Conservation (phyloP, 495 filamentous ascomycete species). For the Penicillium parvum region DNA sequence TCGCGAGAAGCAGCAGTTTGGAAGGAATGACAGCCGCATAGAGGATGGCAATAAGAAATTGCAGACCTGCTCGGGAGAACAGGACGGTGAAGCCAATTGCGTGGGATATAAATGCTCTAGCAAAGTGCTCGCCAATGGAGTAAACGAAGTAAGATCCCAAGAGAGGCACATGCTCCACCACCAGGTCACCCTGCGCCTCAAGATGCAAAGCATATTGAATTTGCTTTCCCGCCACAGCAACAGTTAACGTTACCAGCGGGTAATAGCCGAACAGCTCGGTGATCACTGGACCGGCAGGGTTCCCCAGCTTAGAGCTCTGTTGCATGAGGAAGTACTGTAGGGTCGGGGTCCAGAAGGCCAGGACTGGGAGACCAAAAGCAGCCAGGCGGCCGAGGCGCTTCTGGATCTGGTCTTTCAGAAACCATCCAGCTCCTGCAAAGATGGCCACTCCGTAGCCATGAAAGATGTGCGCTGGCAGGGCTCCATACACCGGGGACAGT, state of each 20-base stretch:
- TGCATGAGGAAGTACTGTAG: constrained; percentile 64
- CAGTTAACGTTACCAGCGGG: constrained; percentile 64
- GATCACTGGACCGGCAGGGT: constrained; percentile 64
- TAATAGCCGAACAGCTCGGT: constrained; percentile 69
- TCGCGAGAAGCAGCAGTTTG: constrained; percentile 54
- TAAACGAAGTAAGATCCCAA: constrained; percentile 62
- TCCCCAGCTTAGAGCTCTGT: constrained; percentile 60
- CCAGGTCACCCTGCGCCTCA: constrained; percentile 46
- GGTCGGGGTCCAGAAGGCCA: constrained; percentile 69
- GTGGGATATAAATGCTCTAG: constrained; percentile 45
- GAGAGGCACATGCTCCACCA: constrained; percentile 55
- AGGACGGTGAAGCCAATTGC: constrained; percentile 57
- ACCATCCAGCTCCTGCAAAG: constrained; percentile 60
- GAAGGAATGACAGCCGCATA: constrained; percentile 67
- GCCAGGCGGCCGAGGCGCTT: constrained; percentile 37
- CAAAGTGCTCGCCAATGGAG: constrained; percentile 50
- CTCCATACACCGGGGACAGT: constrained; percentile 82
- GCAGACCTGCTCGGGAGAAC: constrained; percentile 66
- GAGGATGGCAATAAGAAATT: constrained; percentile 56
- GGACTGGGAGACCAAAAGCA: constrained; percentile 53
- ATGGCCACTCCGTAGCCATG: constrained; percentile 62
- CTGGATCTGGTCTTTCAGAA: constrained; percentile 48
- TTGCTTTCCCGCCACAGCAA: constrained; percentile 58
- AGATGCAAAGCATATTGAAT: constrained; percentile 56
- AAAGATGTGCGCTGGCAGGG: constrained; percentile 66